These are phyloP conservation scores for Isoetes engelmannii DNA, from an alignment of 83 land plant species.

Conservation along the genomic window DNA sequence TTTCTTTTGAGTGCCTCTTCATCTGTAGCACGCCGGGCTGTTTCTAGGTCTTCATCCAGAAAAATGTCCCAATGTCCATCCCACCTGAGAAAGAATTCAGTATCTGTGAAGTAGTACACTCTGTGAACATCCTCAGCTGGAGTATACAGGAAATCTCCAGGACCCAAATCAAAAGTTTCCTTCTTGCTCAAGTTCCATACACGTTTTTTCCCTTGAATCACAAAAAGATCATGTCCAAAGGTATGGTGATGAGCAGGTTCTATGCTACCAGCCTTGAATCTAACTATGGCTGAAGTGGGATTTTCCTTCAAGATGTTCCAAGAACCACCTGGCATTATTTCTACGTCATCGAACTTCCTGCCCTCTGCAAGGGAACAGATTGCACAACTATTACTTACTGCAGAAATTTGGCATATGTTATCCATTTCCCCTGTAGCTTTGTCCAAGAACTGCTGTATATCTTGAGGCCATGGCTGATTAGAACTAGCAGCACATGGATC, in stretches of 20 bases:
- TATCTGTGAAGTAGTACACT: constrained; percentile 74
- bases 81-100: constrained; percentile 93
- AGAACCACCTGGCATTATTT: constrained; percentile 76
- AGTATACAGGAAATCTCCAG: constrained; percentile 78
- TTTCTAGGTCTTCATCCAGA: constrained; percentile 66
- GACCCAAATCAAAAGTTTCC: constrained; percentile 49
- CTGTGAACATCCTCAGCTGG: constrained; percentile 83
- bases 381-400: constrained; percentile 34
- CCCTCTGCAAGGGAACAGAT: constrained; percentile 51
- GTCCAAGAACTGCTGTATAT: constrained; percentile 51
- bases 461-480: constrained; percentile 54
- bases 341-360: constrained; percentile 53
- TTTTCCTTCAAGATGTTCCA: constrained; percentile 74
- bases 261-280: constrained; percentile 79
- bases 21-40: constrained; percentile 41
- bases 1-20: no score
- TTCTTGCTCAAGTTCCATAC: constrained; percentile 79
- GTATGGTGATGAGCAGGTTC: constrained; percentile 96
- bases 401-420: constrained; percentile 30
- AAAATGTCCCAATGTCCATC: constrained; percentile 87
- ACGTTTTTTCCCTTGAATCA: constrained; percentile 56
- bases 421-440: constrained; percentile 54
- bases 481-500: constrained; percentile 76
- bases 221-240: constrained; percentile 82
- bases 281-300: constrained; percentile 76